Percentiles rank a stretch among this genome's conserved stretches.
Evolutionary conservation across 192 early-diverging fungal species (phyloP).

Genomic region (Coemansia sp.): DNA sequence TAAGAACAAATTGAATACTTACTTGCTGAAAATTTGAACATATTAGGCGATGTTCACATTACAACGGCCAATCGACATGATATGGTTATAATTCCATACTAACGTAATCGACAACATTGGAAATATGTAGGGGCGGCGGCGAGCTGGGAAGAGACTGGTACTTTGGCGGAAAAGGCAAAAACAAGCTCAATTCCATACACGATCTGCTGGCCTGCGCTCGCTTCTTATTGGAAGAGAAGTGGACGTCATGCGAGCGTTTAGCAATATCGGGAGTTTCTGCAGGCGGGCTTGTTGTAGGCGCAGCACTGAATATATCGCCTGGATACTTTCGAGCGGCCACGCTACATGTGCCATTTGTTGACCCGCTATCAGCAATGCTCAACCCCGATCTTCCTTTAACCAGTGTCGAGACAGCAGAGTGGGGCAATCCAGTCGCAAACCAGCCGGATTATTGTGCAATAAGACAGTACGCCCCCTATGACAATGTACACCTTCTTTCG

Average conservation of each 20-base stretch:
- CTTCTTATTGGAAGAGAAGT: constrained; percentile 60
- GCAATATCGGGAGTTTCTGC: constrained; percentile 74
- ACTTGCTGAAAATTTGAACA: too few species aligned
- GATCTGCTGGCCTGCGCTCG: constrained; percentile 72
- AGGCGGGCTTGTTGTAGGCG: constrained; percentile 74
- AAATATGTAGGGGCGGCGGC: constrained; percentile 62
- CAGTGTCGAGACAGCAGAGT: constrained; percentile 70
- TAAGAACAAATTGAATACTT: constrained; percentile 2
- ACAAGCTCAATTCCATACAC: constrained; percentile 71
- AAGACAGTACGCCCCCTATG: constrained; percentile 67
- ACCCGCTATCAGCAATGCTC: constrained; percentile 84
- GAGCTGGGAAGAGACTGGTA: constrained; percentile 82
- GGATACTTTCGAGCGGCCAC: constrained; percentile 75
- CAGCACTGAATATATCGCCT: constrained; percentile 62
- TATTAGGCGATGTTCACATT: too few species aligned
- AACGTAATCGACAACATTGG: not conserved
- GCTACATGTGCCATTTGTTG: constrained; percentile 80
- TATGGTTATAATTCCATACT: not conserved
- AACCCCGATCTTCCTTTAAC: constrained; percentile 70
- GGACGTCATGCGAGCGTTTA: constrained; percentile 56
- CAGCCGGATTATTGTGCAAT: constrained; percentile 59
- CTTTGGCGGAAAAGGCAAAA: constrained; percentile 64
- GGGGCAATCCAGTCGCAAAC: constrained; percentile 66
- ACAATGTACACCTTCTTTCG: constrained; percentile 47
- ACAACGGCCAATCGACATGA: not conserved